Evolutionary conservation across 1,284 basidiomycete genomes (phyloP).

Genomic region (Sanguinoderma infundibulare): DNA sequence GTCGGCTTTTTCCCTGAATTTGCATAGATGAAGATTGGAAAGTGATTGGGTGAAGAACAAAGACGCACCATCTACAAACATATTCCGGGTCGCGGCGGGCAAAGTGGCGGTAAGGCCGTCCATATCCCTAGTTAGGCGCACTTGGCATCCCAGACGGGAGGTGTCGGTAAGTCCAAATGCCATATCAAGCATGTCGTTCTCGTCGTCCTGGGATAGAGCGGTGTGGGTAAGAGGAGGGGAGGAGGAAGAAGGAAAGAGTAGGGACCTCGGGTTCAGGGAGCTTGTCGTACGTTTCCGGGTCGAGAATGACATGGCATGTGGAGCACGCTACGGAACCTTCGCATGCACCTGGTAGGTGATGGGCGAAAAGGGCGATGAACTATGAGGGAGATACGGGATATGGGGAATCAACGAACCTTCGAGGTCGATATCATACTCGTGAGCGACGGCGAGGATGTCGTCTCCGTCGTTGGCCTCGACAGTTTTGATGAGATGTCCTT

Average conservation of each 20-base stretch:
- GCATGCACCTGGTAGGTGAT: slow-evolving; percentile 75
- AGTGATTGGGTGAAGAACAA: no score
- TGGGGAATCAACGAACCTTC: slow-evolving; percentile 67
- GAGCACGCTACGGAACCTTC: slow-evolving; percentile 98
- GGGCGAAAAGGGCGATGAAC: background rate
- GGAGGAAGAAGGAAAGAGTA: background rate
- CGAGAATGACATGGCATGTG: slow-evolving; percentile 95
- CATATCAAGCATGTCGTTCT: slow-evolving; percentile 98
- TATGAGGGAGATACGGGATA: background rate
- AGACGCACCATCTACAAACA: slow-evolving; percentile 89
- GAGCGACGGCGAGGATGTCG: slow-evolving; percentile 89
- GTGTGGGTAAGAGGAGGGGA: background rate
- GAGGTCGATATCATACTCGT: slow-evolving; percentile 97
- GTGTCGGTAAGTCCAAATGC: slow-evolving; percentile 98
- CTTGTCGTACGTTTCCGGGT: slow-evolving; percentile 82
- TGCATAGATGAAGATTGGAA: background rate
- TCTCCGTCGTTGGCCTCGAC: slow-evolving; percentile 95
- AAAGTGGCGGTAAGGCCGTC: slow-evolving; percentile 89
- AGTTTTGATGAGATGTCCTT: slow-evolving; percentile 83
- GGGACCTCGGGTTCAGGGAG: slow-evolving; percentile 81
- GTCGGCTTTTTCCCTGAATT: slow-evolving; percentile 49
- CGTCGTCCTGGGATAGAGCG: slow-evolving; percentile 67
- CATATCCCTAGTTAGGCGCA: slow-evolving; percentile 80
- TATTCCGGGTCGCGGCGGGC: slow-evolving; percentile 94
- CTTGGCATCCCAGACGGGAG: slow-evolving; percentile 84